A percentile compares a stretch with the other conserved stretches of the same genome.
These are phyloP conservation scores for Tuber brumale DNA, from an alignment of 495 filamentous ascomycete species.

Conservation along the genomic window DNA sequence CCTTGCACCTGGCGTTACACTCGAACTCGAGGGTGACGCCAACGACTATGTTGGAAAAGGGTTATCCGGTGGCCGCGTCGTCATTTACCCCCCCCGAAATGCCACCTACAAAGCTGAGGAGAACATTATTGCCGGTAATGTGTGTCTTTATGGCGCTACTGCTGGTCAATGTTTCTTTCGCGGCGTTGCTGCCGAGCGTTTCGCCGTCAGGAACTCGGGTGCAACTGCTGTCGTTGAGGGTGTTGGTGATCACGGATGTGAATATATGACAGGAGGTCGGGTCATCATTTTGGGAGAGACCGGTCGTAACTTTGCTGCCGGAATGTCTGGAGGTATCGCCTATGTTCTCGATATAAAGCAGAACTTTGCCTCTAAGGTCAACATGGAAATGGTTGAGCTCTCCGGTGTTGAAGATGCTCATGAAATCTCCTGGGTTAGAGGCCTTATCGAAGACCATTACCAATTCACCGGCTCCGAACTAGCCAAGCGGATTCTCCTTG, in stretches of 20 bases:
- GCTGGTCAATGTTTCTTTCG: constrained; percentile 95
- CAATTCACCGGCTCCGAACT: constrained; percentile 98
- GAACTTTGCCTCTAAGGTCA: constrained; percentile 92
- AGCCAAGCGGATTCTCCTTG: constrained; percentile 89
- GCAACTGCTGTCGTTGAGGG: constrained; percentile 96
- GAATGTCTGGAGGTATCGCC: constrained; percentile 99
- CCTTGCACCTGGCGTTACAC: constrained; percentile 87
- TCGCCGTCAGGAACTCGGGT: constrained; percentile 96
- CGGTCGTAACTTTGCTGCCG: constrained; percentile 98
- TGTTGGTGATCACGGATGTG: constrained; percentile 94
- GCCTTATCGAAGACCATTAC: constrained; percentile 95
- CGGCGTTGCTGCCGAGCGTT: constrained; percentile 93
- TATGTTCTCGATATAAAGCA: constrained; percentile 90
- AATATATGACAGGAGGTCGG: constrained; percentile 99
- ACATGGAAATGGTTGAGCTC: constrained; percentile 97
- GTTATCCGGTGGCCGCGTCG: constrained; percentile 88
- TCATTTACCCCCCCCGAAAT: constrained; percentile 89
- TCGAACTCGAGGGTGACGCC: constrained; percentile 94
- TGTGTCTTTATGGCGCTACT: constrained; percentile 95
- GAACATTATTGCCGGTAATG: constrained; percentile 93
- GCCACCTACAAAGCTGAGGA: constrained; percentile 97
- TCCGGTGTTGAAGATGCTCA: constrained; percentile 77
- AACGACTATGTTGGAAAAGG: constrained; percentile 99
- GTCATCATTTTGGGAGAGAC: constrained; percentile 83
- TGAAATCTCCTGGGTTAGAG: constrained; percentile 90